Conservation (phyloP, 768 basidiomycete genomes). For the Suillus ampliporus region DNA sequence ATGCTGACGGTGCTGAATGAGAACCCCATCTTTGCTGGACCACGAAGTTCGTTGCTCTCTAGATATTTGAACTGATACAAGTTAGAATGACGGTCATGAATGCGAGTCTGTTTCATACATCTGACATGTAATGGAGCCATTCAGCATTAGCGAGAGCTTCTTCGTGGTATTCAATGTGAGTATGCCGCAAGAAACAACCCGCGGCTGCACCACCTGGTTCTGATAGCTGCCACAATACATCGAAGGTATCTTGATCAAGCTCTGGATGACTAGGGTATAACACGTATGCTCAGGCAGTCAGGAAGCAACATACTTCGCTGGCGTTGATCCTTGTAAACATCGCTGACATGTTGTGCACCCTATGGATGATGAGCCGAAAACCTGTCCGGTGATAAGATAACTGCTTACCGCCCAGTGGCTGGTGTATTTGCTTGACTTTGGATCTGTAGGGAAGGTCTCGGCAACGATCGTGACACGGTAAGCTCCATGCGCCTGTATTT, state of each 20-base stretch:
- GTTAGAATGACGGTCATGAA: conserved; percentile 15
- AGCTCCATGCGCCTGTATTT: conserved; percentile 63
- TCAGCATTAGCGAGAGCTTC: conserved; percentile 37
- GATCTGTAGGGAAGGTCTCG: conserved; percentile 73
- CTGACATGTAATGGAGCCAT: conserved; percentile 55
- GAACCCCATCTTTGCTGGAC: conserved; percentile 52
- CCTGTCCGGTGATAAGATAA: neutral
- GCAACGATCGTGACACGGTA: conserved; percentile 74
- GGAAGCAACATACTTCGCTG: conserved; percentile 54
- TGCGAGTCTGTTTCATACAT: conserved; percentile 42
- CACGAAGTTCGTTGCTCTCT: conserved; percentile 43
- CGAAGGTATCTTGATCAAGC: conserved; percentile 75
- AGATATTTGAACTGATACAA: conserved; percentile 41
- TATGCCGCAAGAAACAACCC: conserved; percentile 65
- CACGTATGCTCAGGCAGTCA: neutral
- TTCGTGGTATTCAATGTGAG: conserved; percentile 64
- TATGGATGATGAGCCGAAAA: conserved; percentile 30
- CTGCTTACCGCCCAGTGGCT: conserved; percentile 81
- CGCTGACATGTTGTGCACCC: conserved; percentile 83
- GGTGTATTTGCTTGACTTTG: conserved; percentile 73
- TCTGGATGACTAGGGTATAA: conserved; percentile 40
- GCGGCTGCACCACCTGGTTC: conserved; percentile 59
- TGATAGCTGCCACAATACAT: conserved; percentile 75
- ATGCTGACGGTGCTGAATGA: conserved; percentile 73
- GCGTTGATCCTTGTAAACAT: conserved; percentile 51